phyloP scores from a whole-genome alignment of 2,329 filamentous ascomycete species.

The Atkinsonella hypoxylon region DNA sequence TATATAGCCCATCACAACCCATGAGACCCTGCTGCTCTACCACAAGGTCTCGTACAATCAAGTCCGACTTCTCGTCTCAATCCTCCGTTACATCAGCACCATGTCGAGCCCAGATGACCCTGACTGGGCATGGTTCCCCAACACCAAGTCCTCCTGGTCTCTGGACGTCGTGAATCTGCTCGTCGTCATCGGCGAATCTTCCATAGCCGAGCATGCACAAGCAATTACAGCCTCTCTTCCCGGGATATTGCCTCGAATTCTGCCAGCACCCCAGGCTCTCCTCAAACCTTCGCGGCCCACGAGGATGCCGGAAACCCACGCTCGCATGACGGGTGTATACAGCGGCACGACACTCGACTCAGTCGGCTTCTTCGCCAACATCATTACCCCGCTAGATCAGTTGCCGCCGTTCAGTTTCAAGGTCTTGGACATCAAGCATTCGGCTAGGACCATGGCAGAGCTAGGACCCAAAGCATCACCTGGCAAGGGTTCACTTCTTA shows the following conservation, averaged over 20 bases:
- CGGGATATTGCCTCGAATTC: slow-evolving; percentile 45
- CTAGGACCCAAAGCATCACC: not conserved
- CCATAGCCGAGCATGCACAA: slow-evolving; percentile 45
- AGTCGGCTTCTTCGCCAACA: slow-evolving; percentile 50
- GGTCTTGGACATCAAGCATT: slow-evolving; percentile 36
- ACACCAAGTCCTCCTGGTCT: slow-evolving; percentile 33
- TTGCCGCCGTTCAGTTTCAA: slow-evolving; percentile 35
- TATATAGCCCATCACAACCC: no score
- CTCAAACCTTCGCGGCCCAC: slow-evolving; percentile 42
- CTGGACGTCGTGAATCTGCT: slow-evolving; percentile 52
- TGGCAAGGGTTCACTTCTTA: not conserved
- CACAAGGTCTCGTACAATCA: no score
- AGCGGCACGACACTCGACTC: slow-evolving; percentile 41
- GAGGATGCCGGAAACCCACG: slow-evolving; percentile 41
- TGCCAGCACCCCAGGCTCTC: slow-evolving; percentile 52
- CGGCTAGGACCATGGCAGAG: slow-evolving; percentile 11
- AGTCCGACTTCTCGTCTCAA: no score
- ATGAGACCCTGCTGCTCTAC: no score
- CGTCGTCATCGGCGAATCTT: slow-evolving; percentile 49
- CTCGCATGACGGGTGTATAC: slow-evolving; percentile 45
- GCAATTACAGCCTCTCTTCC: slow-evolving; percentile 45
- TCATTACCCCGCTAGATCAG: slow-evolving; percentile 43
- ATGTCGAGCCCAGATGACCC: slow-evolving; percentile 16
- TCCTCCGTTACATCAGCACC: not conserved
- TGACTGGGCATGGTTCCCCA: slow-evolving; percentile 32